Evolutionary conservation across 495 filamentous ascomycete genomes (phyloP), one percentile per base, ranked within the genome.

Genomic region (Tuber indicum): DNA sequence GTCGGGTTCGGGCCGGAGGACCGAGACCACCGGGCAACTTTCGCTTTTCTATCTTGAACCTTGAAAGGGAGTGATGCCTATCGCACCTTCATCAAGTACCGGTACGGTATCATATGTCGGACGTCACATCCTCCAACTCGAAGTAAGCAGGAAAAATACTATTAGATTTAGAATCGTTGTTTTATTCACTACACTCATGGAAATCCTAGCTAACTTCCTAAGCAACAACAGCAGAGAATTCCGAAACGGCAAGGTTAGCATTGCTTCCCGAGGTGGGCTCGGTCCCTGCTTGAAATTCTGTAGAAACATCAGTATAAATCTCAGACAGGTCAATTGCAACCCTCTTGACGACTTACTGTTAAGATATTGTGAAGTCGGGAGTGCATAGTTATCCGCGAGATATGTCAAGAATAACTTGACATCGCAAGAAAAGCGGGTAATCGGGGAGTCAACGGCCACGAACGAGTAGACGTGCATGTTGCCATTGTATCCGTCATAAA

Each of bases 401-500:
- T 91, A 91, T 43, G 79, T 87, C 78, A 90, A 86, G 83, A 92
- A 92, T 7, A 85, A 79, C 69, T 85, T 81, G 78, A 91, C 49
- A 80, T 92, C 89, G 21, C 87, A 89, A 9, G 84, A 86, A 84
- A 89, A 92, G 81, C 72, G 85, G 7, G 83, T 87, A 10, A 86
- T 80, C n/a, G 84, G 72, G 49, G 84, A 83, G 42, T 81, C 86
- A 26, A 81, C 77, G n/a, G 89, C 87, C 14, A 90, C 89, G 74
- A 92, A 91, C 83, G 86, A 88, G 85, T 88, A 91, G 26, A 91
- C 89, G 16, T 84, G 86, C 81, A 87, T 90, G 52, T 74, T 75
- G 66, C 87, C 88, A 77, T 91, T 91, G 21, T 81, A 84, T n/a
- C 90, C 90, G 14, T 83, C 82, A 80, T 86, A 90, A 75, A 92